Conservation (phyloP, 345 rosid species). For the Hevea brasiliensis region DNA sequence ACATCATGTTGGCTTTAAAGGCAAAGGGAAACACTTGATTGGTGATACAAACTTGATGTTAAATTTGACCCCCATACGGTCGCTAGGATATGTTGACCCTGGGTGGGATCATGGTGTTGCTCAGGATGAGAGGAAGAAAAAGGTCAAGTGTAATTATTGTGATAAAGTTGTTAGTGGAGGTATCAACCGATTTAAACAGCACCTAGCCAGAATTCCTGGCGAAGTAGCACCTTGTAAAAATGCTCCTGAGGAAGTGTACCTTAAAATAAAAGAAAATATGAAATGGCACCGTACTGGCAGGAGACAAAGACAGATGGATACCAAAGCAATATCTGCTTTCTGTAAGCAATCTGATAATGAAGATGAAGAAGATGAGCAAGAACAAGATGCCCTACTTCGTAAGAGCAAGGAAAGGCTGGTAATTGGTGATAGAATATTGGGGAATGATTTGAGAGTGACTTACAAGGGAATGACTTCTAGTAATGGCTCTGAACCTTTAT, state of each 20-base stretch:
- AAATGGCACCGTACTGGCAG: slow-evolving; percentile 26
- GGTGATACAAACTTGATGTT: slow-evolving; percentile 46
- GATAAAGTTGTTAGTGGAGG: slow-evolving; percentile 70
- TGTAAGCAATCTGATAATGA: slow-evolving; percentile 50
- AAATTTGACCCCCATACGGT: slow-evolving; percentile 49
- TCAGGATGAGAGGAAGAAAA: slow-evolving; percentile 77
- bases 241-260: slow-evolving; percentile 72
- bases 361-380: slow-evolving; percentile 48
- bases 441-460: slow-evolving; percentile 43
- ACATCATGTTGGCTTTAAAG: slow-evolving; percentile 35
- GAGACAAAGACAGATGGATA: slow-evolving; percentile 11
- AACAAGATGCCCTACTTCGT: slow-evolving; percentile 34
- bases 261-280: slow-evolving; percentile 55
- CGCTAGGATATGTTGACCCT: slow-evolving; percentile 75
- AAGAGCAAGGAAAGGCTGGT: slow-evolving; percentile 41
- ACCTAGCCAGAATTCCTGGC: slow-evolving; percentile 76
- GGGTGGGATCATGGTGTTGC: slow-evolving; percentile 86
- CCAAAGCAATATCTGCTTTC: slow-evolving; percentile 42
- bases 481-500: slow-evolving; percentile 44
- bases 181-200: slow-evolving; percentile 72
- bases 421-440: slow-evolving; percentile 50
- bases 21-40: slow-evolving; percentile 49
- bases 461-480: slow-evolving; percentile 42
- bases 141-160: slow-evolving; percentile 73
- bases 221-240: slow-evolving; percentile 70